Evolutionary conservation across 768 basidiomycete species (phyloP).

Genomic region (Glaciozyma antarctica): DNA sequence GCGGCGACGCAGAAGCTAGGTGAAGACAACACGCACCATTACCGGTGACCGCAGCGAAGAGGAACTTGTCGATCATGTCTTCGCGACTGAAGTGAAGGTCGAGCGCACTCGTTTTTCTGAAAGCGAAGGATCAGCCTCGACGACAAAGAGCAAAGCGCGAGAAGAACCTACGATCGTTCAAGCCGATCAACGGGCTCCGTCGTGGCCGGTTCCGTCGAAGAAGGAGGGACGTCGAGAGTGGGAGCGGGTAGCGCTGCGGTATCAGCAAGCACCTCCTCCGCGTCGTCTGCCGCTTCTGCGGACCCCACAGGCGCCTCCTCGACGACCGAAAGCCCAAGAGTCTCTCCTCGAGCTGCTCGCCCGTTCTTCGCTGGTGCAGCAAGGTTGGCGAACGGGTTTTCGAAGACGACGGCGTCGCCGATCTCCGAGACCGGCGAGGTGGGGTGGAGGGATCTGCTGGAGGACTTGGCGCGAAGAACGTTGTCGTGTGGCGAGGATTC

Average conservation of each 20-base stretch:
- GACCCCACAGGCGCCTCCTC: slow-evolving; percentile 11
- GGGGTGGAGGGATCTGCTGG: not conserved
- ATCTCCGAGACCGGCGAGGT: not conserved
- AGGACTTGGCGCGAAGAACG: not conserved
- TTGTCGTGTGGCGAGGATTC: not conserved
- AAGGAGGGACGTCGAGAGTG: no score
- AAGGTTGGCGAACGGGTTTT: not conserved
- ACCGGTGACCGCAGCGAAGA: slow-evolving; percentile 33
- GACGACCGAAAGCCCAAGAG: slow-evolving; percentile 15
- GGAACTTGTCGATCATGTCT: slow-evolving; percentile 36
- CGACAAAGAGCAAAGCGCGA: no score
- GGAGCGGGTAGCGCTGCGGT: no score
- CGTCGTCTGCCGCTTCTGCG: no score
- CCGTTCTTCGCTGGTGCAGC: not conserved
- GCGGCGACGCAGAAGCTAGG: not conserved
- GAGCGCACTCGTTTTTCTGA: slow-evolving; percentile 6
- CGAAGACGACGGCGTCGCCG: not conserved
- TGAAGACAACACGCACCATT: slow-evolving; percentile 25
- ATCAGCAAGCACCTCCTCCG: no score
- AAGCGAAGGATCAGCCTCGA: not conserved
- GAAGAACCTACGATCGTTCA: no score
- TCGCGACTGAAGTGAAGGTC: slow-evolving; percentile 33
- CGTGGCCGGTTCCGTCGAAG: no score
- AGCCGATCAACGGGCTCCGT: no score
- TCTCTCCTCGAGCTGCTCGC: not conserved